These are phyloP conservation scores for Symbiodinium pilosum DNA, from an alignment of 73 alveolate genomes.

Conservation along the genomic window DNA sequence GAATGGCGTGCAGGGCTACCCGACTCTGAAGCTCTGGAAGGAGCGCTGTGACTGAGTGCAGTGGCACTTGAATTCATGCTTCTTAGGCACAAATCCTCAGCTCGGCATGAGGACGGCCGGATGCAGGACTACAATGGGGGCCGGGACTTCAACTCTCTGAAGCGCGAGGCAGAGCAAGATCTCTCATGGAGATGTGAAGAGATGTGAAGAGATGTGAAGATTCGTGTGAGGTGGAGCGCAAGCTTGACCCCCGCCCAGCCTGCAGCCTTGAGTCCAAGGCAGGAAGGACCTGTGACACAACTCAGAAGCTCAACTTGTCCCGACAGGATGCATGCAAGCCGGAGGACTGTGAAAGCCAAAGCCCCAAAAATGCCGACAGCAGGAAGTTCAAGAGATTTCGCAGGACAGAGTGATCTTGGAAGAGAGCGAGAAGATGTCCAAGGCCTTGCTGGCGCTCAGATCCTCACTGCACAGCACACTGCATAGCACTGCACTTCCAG, in stretches of 20 bases:
- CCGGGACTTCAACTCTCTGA: conserved; percentile 58
- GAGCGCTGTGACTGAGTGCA: background rate
- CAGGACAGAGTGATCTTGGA: conserved; percentile 36
- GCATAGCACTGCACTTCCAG: background rate
- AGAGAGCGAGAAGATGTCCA: conserved; percentile 89
- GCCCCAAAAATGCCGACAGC: too few relatives aligned
- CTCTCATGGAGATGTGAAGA: too few relatives aligned
- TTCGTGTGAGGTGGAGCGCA: conserved; percentile 27
- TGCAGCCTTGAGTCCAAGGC: conserved; percentile 94
- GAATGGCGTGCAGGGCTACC: conserved; percentile 77
- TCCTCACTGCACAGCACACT: background rate
- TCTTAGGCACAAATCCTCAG: background rate
- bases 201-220: background rate
- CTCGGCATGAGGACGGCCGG: conserved; percentile 37
- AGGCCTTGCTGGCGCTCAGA: background rate
- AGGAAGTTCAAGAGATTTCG: too few relatives aligned
- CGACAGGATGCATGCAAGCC: conserved; percentile 79
- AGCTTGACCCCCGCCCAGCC: conserved; percentile 74
- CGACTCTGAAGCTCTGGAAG: conserved; percentile 89
- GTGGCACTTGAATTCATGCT: background rate
- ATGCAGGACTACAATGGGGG: conserved; percentile 78
- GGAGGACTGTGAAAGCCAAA: too few relatives aligned
- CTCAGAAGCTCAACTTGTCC: background rate
- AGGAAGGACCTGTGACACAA: background rate
- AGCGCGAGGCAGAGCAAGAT: conserved; percentile 41